Evolutionary conservation across 192 early-diverging fungal genomes (phyloP).

Genomic region (Entrophospora sp.): DNA sequence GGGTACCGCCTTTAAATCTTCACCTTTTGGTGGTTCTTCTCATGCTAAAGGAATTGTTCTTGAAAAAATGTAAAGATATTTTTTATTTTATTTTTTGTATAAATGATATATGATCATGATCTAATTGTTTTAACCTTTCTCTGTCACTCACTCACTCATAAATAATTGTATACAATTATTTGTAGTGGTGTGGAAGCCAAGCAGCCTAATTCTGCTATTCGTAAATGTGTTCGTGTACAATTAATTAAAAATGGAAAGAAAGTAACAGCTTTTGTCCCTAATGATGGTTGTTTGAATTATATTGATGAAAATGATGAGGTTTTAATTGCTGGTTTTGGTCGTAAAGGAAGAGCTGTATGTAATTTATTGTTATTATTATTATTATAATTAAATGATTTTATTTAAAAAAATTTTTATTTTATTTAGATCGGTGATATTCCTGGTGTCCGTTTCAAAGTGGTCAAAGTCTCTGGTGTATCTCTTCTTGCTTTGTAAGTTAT

Average conservation of each 20-base stretch:
- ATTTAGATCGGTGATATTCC: slow-evolving; percentile 90
- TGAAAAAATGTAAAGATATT: slow-evolving; percentile 88
- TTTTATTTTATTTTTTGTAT: neutral
- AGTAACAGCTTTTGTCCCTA: slow-evolving; percentile 99
- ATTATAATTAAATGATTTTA: neutral
- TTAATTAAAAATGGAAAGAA: slow-evolving; percentile 99
- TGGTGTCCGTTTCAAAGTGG: slow-evolving; percentile 99
- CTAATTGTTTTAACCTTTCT: no score
- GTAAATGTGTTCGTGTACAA: slow-evolving; percentile 99
- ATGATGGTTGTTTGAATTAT: slow-evolving; percentile 99
- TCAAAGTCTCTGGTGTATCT: slow-evolving; percentile 99
- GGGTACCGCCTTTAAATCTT: slow-evolving; percentile 96
- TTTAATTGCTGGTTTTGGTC: slow-evolving; percentile 99
- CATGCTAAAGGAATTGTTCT: slow-evolving; percentile 99
- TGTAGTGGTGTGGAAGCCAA: slow-evolving; percentile 98
- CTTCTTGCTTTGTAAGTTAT: slow-evolving; percentile 89
- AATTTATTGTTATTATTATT: neutral
- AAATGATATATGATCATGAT: neutral
- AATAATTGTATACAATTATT: slow-evolving; percentile 4
- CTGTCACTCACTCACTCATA: slow-evolving; percentile 96
- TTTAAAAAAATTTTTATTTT: slow-evolving; percentile 16
- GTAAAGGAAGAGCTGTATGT: slow-evolving; percentile 92
- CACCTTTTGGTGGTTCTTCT: slow-evolving; percentile 98
- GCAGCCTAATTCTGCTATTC: slow-evolving; percentile 99
- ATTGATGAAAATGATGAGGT: slow-evolving; percentile 99